phyloP scores from a whole-genome alignment of 108 stramenopile genomes.

The Licmophora abbreviata region DNA sequence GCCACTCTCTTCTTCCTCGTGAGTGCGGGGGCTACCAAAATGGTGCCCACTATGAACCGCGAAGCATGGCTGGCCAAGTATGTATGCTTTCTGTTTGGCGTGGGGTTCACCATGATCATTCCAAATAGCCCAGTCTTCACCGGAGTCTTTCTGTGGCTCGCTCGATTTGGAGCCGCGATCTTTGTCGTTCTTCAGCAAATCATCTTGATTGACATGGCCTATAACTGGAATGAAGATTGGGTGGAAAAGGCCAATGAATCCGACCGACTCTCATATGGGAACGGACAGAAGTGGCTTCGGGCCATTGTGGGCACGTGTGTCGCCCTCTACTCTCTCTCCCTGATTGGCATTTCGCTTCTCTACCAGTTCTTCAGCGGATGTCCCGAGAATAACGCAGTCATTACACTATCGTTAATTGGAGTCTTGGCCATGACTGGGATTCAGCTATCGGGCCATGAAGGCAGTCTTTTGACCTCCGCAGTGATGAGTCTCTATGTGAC shows the following conservation, averaged over 20 bases:
- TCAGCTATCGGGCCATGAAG: constrained; percentile 65
- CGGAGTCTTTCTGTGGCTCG: constrained; percentile 50
- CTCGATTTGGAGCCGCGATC: constrained; percentile 52
- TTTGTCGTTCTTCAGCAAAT: constrained; percentile 75
- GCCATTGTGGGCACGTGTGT: constrained; percentile 58
- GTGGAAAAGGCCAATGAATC: constrained; percentile 66
- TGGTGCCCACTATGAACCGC: constrained; percentile 44
- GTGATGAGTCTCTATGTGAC: constrained; percentile 76
- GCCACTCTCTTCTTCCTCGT: constrained; percentile 56
- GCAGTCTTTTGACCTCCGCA: constrained; percentile 80
- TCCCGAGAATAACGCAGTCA: constrained; percentile 61
- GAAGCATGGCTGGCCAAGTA: constrained; percentile 82
- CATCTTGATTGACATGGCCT: constrained; percentile 81
- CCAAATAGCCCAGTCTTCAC: constrained; percentile 50
- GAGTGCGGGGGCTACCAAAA: constrained; percentile 41
- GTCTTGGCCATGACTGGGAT: constrained; percentile 55
- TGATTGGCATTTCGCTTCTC: constrained; percentile 65
- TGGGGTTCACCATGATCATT: constrained; percentile 49
- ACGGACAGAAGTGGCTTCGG: constrained; percentile 56
- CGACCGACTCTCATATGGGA: constrained; percentile 63
- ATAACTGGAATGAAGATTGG: constrained; percentile 82
- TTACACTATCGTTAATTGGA: constrained; percentile 76
- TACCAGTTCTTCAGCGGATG: constrained; percentile 77
- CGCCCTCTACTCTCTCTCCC: constrained; percentile 37
- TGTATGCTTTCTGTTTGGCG: constrained; percentile 43